Evolutionary conservation across 2,329 filamentous ascomycete genomes (phyloP).

Genomic region (Cordyceps fumosorosea): DNA sequence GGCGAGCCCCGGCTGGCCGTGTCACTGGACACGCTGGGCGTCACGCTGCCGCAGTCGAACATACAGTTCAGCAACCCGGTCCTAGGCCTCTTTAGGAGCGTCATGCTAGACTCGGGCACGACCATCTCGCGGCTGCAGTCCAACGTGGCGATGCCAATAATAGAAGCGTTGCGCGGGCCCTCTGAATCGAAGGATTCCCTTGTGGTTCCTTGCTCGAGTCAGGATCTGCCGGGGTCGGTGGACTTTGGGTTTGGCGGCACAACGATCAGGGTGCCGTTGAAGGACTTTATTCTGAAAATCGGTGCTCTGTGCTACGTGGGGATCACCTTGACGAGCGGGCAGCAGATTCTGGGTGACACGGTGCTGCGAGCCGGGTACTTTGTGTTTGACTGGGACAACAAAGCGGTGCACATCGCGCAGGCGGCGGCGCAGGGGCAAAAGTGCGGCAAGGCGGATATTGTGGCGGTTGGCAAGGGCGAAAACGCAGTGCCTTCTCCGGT

Average conservation of each 20-base stretch:
- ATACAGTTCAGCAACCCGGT: slow-evolving; percentile 25
- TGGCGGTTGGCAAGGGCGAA: slow-evolving; percentile 27
- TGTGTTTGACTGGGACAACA: slow-evolving; percentile 40
- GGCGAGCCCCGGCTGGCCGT: slow-evolving; percentile 33
- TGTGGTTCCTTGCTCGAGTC: slow-evolving; percentile 35
- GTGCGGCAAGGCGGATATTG: slow-evolving; percentile 32
- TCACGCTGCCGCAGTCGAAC: slow-evolving; percentile 20
- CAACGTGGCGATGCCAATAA: slow-evolving; percentile 34
- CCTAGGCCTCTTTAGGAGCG: slow-evolving; percentile 18
- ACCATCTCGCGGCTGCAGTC: slow-evolving; percentile 42
- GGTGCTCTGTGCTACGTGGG: slow-evolving; percentile 36
- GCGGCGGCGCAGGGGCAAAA: slow-evolving; percentile 23
- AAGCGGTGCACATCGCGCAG: slow-evolving; percentile 34
- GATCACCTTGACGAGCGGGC: slow-evolving; percentile 30
- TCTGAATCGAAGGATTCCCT: slow-evolving; percentile 39
- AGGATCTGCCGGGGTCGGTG: slow-evolving; percentile 32
- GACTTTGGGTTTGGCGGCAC: slow-evolving; percentile 42
- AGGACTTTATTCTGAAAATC: slow-evolving; percentile 44
- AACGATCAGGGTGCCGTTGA: slow-evolving; percentile 35
- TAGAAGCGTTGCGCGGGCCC: slow-evolving; percentile 6
- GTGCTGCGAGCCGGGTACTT: slow-evolving; percentile 39
- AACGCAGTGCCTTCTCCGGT: slow-evolving; percentile 27
- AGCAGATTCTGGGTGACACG: slow-evolving; percentile 38
- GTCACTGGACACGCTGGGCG: slow-evolving; percentile 25
- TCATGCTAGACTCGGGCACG: slow-evolving; percentile 48